phyloP scores from a whole-genome alignment of 2,329 filamentous ascomycete species.

The Clarireedia paspali region DNA sequence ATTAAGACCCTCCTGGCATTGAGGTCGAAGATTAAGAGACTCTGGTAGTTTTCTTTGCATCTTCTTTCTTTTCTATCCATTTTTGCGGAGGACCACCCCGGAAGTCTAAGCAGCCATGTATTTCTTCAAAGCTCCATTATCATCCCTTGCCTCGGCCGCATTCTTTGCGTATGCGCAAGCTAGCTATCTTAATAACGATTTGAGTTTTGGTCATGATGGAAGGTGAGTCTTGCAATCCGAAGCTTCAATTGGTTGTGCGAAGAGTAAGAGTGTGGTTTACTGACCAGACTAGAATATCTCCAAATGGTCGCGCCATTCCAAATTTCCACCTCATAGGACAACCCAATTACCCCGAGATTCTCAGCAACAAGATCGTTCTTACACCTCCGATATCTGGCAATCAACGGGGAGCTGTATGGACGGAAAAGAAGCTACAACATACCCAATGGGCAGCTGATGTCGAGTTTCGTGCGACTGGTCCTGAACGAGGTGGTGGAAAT shows the following conservation, averaged over 20 bases:
- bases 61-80: not conserved
- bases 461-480: slow-evolving; percentile 79
- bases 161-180: slow-evolving; percentile 26
- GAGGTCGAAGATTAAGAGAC: not conserved
- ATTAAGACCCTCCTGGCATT: not conserved
- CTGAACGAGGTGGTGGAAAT: slow-evolving; percentile 79
- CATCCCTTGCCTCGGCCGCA: slow-evolving; percentile 22
- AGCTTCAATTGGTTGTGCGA: not conserved
- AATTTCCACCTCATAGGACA: slow-evolving; percentile 30
- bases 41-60: slow-evolving; percentile 4
- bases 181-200: slow-evolving; percentile 26
- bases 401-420: slow-evolving; percentile 77
- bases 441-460: slow-evolving; percentile 76
- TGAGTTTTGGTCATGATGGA: slow-evolving; percentile 39
- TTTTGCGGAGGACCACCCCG: not conserved
- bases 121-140: slow-evolving; percentile 13
- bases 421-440: slow-evolving; percentile 53
- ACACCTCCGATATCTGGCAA: slow-evolving; percentile 85
- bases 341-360: slow-evolving; percentile 50
- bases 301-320: slow-evolving; percentile 24
- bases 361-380: slow-evolving; percentile 87
- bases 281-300: slow-evolving; percentile 25
- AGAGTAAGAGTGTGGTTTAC: not conserved
- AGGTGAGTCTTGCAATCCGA: slow-evolving; percentile 18
- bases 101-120: not conserved